A percentile compares a stretch with the other conserved stretches of the same genome.
Conservation (phyloP, 1,284 basidiomycete genomes). For the Moesziomyces sp. region DNA sequence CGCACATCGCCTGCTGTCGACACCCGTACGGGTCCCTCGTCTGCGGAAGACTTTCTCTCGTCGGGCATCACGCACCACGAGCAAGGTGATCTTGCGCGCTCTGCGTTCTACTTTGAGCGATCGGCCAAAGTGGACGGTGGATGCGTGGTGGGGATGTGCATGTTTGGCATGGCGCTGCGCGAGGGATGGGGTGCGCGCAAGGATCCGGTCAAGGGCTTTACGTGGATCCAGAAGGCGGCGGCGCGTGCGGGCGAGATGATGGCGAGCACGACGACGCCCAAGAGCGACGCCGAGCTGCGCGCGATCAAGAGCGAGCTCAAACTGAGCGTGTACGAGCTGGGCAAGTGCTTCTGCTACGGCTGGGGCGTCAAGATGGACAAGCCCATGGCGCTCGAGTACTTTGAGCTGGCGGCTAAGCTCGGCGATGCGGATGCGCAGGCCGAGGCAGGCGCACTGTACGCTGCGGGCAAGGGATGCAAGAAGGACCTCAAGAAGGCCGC, state of each 20-base stretch:
- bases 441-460: slow-evolving; percentile 80
- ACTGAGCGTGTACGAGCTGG: slow-evolving; percentile 89
- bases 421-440: slow-evolving; percentile 88
- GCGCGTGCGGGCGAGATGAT: slow-evolving; percentile 83
- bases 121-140: slow-evolving; percentile 81
- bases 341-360: slow-evolving; percentile 89
- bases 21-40: slow-evolving; percentile 44
- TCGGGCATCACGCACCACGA: slow-evolving; percentile 83
- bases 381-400: slow-evolving; percentile 76
- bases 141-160: slow-evolving; percentile 87
- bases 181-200: slow-evolving; percentile 88
- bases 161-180: slow-evolving; percentile 87
- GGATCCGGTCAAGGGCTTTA: slow-evolving; percentile 76
- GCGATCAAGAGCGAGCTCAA: slow-evolving; percentile 78
- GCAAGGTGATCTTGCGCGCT: slow-evolving; percentile 78
- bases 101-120: slow-evolving; percentile 81
- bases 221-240: slow-evolving; percentile 83
- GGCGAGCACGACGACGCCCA: slow-evolving; percentile 71
- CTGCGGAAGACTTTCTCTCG: slow-evolving; percentile 58
- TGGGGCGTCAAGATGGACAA: slow-evolving; percentile 86
- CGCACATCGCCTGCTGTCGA: slow-evolving; percentile 36
- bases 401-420: slow-evolving; percentile 81
- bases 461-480: slow-evolving; percentile 83
- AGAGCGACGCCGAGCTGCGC: slow-evolving; percentile 67
- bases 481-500: slow-evolving; percentile 87